Evolutionary conservation across 805 yeast species (phyloP), one percentile per base, ranked within the genome.

Genomic region (Cyberlindnera mrakii): DNA sequence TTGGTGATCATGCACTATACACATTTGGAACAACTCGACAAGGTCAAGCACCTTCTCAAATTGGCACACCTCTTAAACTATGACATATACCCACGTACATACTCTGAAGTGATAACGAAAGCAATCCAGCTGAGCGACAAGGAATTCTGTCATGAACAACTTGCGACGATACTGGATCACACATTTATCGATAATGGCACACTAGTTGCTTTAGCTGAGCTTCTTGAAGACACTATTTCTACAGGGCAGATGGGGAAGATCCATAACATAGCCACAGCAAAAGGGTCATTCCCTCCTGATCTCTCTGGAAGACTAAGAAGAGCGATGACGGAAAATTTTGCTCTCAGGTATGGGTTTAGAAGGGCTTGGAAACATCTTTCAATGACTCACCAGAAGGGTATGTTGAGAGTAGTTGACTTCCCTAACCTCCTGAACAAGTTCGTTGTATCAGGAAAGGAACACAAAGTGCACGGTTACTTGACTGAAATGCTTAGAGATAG

Each of bases 121-220:
- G 47, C 49, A 9, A 43, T 53, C 14, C 36, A 36, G 5, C 27
- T 40, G 3, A 44, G 47, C 9, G 34, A 48, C 8, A 30, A 23
- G 1, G 35, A 39, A 0, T 15, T 48, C 6, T 41, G 48, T 27
- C 3, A 10, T 8, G 36, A 39, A 7, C 42, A 46, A 15, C 45
- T 49, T 25, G 38, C 32, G 7, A 23, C 18, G 6, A 40, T 53
- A 3, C 6, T 49, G 5, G n/a, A 40, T 1, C 41, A 35, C 4
- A 38, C 46, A 6, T 50, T 44, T 15, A 33, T 55, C 9, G 47
- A 44, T 10, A 52, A 50, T 27, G 54, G 50, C 3, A 23, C 54
- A 3, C 33, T 54, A 5, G 45, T 45, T 2, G 35, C 39, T 1
- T 38, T 57, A 5, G 46, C 51, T 20, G 50, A 44, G 29, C 16